Base-by-base conservation (phyloP, 345 rosid species). In the Zanthoxylum bungeanum region DNA sequence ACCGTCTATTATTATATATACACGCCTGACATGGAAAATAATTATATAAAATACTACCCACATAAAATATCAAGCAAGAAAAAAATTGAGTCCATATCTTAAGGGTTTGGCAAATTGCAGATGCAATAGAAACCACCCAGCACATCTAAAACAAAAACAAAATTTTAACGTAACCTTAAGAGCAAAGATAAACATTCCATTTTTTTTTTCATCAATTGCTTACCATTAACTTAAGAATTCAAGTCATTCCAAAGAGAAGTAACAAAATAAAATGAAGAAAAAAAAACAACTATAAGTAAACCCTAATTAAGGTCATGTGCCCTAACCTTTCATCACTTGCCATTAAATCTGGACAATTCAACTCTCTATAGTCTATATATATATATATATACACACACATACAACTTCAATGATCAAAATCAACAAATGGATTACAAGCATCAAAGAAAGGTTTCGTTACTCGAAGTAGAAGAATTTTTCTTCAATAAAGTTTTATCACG, bases 101-200 rank as follows among this genome's bases (percentile, higher is more conserved):
- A 53, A 80, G 84, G 85, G 79, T 66, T 46, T 67, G 73, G 78
- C 74, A 73, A 82, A 64, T 66, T 74, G 80, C 87, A 88, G 87
- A 80, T 87, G 89, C 86, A 76, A 55, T 63, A 16, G 42, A 68
- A 73, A 74, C 88, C 85, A 75, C 76, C 84, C 73, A 64, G n/a
- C 59, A 53, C 5, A 40, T 40, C 70, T 58, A 24, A 24, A 25
- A 8, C 25, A 28, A 7, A 30, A 22, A n/a, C n/a, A 14, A 1
- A n/a, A n/a, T 69, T 59, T 34, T 78, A 76, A 80, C 85, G 83
- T 82, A 84, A 83, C 51, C 88, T 81, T 85, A 72, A 22, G 73
- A 71, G 71, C 68, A 72, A 83, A 82, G 81, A 68, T 39, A 82
- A 78, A 64, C 30, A 79, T 33, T 25, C 19, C 28, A 25, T 10